A percentile compares a stretch with the other conserved stretches of the same genome.
phyloP scores from a whole-genome alignment of 805 yeast genomes.

The Pichia exigua region DNA sequence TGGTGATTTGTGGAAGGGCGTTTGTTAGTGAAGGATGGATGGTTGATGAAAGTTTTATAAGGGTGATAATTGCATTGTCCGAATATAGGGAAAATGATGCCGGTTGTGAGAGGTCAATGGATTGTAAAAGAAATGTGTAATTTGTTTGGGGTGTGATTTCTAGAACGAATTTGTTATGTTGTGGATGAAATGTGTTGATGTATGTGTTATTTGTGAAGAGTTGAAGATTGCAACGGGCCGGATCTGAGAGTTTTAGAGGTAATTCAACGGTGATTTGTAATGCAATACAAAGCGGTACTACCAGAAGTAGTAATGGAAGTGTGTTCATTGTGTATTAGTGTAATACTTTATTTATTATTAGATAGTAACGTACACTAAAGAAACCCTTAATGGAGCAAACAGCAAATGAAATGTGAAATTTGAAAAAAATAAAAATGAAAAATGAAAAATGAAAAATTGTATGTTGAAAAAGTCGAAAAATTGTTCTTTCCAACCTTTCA shows the following conservation, averaged over 20 bases:
- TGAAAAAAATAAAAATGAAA: too few relatives aligned
- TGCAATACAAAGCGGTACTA: neutral
- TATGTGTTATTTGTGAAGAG: neutral
- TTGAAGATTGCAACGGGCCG: neutral
- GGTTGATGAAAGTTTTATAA: neutral
- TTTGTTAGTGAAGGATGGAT: neutral
- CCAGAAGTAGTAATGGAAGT: too few relatives aligned
- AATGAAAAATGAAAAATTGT: too few relatives aligned
- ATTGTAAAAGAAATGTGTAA: neutral
- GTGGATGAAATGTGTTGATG: neutral
- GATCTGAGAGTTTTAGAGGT: neutral
- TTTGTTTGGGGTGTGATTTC: neutral
- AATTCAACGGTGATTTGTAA: neutral
- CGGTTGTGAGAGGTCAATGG: neutral
- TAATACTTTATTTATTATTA: too few relatives aligned
- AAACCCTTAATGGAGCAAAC: too few relatives aligned
- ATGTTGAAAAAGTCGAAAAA: too few relatives aligned
- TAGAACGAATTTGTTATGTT: neutral
- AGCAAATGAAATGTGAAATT: too few relatives aligned
- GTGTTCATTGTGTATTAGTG: neutral
- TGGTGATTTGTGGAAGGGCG: neutral
- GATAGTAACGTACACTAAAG: too few relatives aligned
- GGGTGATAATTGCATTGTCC: neutral
- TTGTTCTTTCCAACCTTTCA: too few relatives aligned
- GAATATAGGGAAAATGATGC: neutral